Evolutionary conservation across 352 stramenopile genomes (phyloP).

Genomic region (Globisporangium yorkense): DNA sequence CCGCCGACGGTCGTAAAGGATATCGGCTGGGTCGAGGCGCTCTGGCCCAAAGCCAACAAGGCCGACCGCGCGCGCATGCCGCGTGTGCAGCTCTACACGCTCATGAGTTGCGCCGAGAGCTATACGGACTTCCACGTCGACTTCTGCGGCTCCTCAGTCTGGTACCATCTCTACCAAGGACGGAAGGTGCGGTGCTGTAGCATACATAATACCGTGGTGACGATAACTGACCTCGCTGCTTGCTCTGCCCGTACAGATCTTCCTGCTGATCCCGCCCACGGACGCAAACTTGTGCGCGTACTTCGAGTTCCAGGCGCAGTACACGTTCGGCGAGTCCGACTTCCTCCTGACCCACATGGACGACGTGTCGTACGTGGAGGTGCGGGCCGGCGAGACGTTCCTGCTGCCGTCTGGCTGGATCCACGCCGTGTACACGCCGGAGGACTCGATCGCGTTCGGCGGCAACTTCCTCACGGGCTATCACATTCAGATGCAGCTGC

Average conservation of each 20-base stretch:
- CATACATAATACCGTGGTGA: neutral
- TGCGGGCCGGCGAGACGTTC: conserved; percentile 31
- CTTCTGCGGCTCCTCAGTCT: conserved; percentile 38
- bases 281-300: conserved; percentile 25
- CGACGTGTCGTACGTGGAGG: conserved; percentile 23
- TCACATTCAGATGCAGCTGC: conserved; percentile 30
- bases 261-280: conserved; percentile 36
- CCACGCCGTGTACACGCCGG: conserved; percentile 31
- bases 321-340: conserved; percentile 16
- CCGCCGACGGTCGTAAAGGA: conserved; percentile 29
- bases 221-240: neutral
- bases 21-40: conserved; percentile 37
- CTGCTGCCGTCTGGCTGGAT: conserved; percentile 43
- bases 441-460: conserved; percentile 38
- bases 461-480: conserved; percentile 38
- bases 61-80: conserved; percentile 12
- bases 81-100: conserved; percentile 29
- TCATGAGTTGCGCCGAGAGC: conserved; percentile 36
- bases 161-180: conserved; percentile 37
- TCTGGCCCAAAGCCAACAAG: conserved; percentile 19
- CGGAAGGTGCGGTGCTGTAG: conserved; percentile 18
- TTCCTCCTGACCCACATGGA: conserved; percentile 24
- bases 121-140: conserved; percentile 44
- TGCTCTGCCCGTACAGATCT: conserved; percentile 15
- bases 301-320: conserved; percentile 19